Evolutionary conservation across 345 rosid species (phyloP).

Genomic region (Gynandropsis gynandra): DNA sequence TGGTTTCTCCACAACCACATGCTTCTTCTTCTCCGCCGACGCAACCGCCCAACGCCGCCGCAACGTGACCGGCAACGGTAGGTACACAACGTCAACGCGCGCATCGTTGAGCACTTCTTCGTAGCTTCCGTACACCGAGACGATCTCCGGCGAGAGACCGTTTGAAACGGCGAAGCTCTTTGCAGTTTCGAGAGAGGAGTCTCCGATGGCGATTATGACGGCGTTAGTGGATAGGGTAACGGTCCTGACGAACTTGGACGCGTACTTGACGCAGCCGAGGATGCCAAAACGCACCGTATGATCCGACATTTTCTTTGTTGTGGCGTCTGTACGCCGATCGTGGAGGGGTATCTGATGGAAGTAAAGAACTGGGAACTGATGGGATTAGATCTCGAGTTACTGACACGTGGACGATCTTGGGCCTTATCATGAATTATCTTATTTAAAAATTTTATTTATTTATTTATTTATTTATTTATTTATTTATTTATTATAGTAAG

Average conservation of each 20-base stretch:
- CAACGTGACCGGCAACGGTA: conserved; percentile 50
- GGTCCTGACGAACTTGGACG: conserved; percentile 52
- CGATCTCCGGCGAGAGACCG: conserved; percentile 30
- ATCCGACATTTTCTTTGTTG: conserved; percentile 26
- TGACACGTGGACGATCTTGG: no score
- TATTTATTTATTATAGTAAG: no score
- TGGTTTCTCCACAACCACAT: conserved; percentile 63
- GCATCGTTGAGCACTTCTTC: conserved; percentile 43
- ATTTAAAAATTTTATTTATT: no score
- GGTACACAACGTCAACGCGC: conserved; percentile 50
- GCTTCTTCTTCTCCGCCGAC: conserved; percentile 54
- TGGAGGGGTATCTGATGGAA: no score
- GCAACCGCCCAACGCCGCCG: conserved; percentile 47
- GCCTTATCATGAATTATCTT: no score
- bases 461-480: no score
- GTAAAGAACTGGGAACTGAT: no score
- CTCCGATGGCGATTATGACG: conserved; percentile 41
- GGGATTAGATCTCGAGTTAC: no score
- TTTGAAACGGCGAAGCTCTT: conserved; percentile 37
- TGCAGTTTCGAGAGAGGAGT: conserved; percentile 55
- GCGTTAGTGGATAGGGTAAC: conserved; percentile 41
- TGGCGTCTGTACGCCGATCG: no score
- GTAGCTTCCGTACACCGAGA: conserved; percentile 50
- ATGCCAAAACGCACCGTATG: conserved; percentile 46
- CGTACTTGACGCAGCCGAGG: conserved; percentile 49